These are phyloP conservation scores for Wickerhamomyces ciferrii DNA, from an alignment of 805 yeast species.

Conservation along the genomic window DNA sequence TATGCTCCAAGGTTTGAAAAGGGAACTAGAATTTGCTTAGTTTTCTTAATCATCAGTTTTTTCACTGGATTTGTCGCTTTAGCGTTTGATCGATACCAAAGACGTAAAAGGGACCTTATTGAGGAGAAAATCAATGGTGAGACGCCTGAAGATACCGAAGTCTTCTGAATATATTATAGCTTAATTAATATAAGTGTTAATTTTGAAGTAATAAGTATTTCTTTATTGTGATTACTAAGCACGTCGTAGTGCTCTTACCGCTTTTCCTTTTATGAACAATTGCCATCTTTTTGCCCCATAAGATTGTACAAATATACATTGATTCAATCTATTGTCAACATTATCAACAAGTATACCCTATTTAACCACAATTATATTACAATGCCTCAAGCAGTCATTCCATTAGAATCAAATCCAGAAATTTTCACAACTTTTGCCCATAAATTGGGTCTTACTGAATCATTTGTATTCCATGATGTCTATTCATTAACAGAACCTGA, in stretches of 20 bases:
- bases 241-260: too few species aligned
- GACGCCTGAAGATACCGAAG: neutral
- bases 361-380: too few species aligned
- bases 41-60: slow-evolving; percentile 5
- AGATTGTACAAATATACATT: too few species aligned
- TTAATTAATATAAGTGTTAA: too few species aligned
- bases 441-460: slow-evolving; percentile 59
- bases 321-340: too few species aligned
- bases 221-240: too few species aligned
- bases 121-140: neutral
- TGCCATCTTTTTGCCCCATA: too few species aligned
- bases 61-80: slow-evolving; percentile 11
- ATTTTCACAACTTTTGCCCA: slow-evolving; percentile 69
- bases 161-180: too few species aligned
- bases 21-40: slow-evolving; percentile 12
- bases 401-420: slow-evolving; percentile 87
- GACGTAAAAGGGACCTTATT: slow-evolving; percentile 11
- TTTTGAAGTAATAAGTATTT: too few species aligned
- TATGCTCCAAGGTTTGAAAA: slow-evolving; percentile 11
- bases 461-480: slow-evolving; percentile 69
- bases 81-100: slow-evolving; percentile 16
- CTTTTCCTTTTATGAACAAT: too few species aligned
- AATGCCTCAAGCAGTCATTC: slow-evolving; percentile 50
- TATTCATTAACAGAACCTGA: slow-evolving; percentile 83
- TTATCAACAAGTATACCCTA: too few species aligned